phyloP scores from a whole-genome alignment of 306 rosid genomes.

The Cotoneaster glaucophyllus region DNA sequence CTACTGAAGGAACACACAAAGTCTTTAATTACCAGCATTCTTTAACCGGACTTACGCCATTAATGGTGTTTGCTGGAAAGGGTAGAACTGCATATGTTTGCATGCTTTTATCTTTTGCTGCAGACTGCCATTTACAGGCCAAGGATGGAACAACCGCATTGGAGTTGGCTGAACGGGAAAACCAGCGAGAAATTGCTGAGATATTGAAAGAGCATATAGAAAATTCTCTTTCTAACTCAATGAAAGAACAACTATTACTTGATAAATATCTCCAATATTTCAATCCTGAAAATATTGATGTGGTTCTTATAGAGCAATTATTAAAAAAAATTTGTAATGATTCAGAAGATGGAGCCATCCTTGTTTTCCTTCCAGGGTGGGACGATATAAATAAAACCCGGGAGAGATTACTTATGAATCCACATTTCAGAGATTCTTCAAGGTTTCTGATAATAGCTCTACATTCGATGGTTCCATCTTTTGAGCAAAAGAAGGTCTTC shows the following conservation, averaged over 20 bases:
- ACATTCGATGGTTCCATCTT: slow-evolving; percentile 81
- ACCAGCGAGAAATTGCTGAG: slow-evolving; percentile 53
- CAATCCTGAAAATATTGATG: slow-evolving; percentile 66
- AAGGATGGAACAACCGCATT: slow-evolving; percentile 64
- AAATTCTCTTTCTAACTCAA: slow-evolving; percentile 38
- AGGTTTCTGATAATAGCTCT: slow-evolving; percentile 52
- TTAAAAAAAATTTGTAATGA: slow-evolving; percentile 63
- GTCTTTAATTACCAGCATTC: slow-evolving; percentile 82
- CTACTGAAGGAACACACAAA: slow-evolving; percentile 44
- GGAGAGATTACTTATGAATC: slow-evolving; percentile 46
- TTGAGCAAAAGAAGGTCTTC: slow-evolving; percentile 79
- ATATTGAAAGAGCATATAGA: slow-evolving; percentile 49
- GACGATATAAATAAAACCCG: slow-evolving; percentile 80
- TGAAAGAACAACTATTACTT: slow-evolving; percentile 37
- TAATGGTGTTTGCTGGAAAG: slow-evolving; percentile 89
- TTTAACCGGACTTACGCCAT: slow-evolving; percentile 58
- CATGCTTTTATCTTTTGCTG: slow-evolving; percentile 80
- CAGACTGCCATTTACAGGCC: slow-evolving; percentile 56
- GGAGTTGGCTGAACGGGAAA: slow-evolving; percentile 60
- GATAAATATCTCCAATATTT: slow-evolving; percentile 48
- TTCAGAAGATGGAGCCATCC: slow-evolving; percentile 84
- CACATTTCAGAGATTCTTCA: slow-evolving; percentile 46
- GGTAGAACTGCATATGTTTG: slow-evolving; percentile 77
- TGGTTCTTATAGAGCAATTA: slow-evolving; percentile 62
- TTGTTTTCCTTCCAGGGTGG: slow-evolving; percentile 97